phyloP scores from a whole-genome alignment of 1,284 basidiomycete genomes.

The Ceraceosorus guamensis region DNA sequence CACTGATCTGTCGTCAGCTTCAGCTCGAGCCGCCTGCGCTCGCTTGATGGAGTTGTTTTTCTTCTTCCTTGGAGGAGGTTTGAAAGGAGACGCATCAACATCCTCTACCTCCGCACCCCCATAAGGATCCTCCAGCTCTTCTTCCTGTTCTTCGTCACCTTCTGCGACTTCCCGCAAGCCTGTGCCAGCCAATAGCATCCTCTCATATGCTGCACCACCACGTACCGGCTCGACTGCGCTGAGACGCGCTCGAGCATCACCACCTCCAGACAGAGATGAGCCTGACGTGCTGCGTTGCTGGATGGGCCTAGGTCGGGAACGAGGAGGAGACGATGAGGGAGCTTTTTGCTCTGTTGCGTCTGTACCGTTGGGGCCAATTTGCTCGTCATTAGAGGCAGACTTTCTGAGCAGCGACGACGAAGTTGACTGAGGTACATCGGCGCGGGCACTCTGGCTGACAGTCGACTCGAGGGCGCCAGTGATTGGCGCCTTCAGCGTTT shows the following conservation, averaged over 20 bases:
- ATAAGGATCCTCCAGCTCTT: constrained; percentile 25
- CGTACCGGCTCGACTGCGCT: constrained; percentile 37
- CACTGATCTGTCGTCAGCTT: too few species aligned
- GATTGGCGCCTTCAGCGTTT: too few species aligned
- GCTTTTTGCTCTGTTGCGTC: too few species aligned
- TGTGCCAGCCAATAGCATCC: constrained; percentile 38
- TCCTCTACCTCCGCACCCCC: constrained; percentile 23
- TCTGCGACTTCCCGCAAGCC: constrained; percentile 29
- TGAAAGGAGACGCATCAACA: constrained; percentile 3
- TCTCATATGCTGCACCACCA: constrained; percentile 37
- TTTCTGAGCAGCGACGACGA: too few species aligned
- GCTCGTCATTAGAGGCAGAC: too few species aligned
- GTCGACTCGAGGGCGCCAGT: too few species aligned
- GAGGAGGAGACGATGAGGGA: too few species aligned
- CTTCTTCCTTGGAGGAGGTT: background rate
- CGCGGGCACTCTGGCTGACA: too few species aligned
- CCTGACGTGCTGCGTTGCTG: too few species aligned
- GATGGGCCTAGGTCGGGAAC: too few species aligned
- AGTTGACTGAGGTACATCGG: too few species aligned
- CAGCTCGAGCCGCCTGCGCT: background rate
- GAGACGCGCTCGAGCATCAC: constrained; percentile 33
- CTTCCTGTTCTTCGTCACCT: constrained; percentile 30
- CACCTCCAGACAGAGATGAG: constrained; percentile 2
- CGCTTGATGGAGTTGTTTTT: background rate
- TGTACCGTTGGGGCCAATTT: too few species aligned